Conservation (phyloP, 768 basidiomycete species). For the Lyophyllum atratum region DNA sequence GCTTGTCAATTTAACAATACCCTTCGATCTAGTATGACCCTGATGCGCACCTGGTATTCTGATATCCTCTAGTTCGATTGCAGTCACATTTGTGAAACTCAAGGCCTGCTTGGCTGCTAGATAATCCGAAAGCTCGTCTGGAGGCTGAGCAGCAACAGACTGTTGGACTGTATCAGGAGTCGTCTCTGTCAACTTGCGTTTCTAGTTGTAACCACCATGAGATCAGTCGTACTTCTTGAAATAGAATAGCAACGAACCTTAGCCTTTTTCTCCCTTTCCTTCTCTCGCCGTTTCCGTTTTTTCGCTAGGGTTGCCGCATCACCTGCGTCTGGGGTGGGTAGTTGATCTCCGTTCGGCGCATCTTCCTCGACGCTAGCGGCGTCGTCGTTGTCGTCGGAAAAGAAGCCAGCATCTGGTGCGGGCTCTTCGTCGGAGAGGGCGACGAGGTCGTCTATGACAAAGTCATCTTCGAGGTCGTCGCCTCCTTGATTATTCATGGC, state of each 20-base stretch:
- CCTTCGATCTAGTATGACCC: slow-evolving; percentile 12
- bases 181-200: slow-evolving; percentile 58
- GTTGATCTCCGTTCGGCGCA: slow-evolving; percentile 18
- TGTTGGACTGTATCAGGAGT: slow-evolving; percentile 34
- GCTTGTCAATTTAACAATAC: slow-evolving; percentile 47
- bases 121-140: slow-evolving; percentile 61
- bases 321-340: slow-evolving; percentile 14
- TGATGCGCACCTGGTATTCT: slow-evolving; percentile 70
- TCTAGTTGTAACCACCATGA: slow-evolving; percentile 42
- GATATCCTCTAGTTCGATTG: slow-evolving; percentile 79
- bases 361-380: slow-evolving; percentile 36
- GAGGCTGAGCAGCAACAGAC: slow-evolving; percentile 59
- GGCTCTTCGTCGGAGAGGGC: slow-evolving; percentile 66
- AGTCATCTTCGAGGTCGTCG: slow-evolving; percentile 87
- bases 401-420: slow-evolving; percentile 28
- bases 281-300: slow-evolving; percentile 74
- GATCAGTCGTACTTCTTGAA: not conserved
- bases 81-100: slow-evolving; percentile 66
- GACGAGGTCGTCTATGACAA: slow-evolving; percentile 67
- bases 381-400: slow-evolving; percentile 40
- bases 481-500: slow-evolving; percentile 39
- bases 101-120: slow-evolving; percentile 68
- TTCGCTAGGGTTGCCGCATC: slow-evolving; percentile 40
- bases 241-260: slow-evolving; percentile 49
- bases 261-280: slow-evolving; percentile 70